A percentile compares a stretch with the other conserved stretches of the same genome.
These are phyloP conservation scores for Chaetothyriales sp. DNA, from an alignment of 2,329 filamentous ascomycete species.

Conservation along the genomic window DNA sequence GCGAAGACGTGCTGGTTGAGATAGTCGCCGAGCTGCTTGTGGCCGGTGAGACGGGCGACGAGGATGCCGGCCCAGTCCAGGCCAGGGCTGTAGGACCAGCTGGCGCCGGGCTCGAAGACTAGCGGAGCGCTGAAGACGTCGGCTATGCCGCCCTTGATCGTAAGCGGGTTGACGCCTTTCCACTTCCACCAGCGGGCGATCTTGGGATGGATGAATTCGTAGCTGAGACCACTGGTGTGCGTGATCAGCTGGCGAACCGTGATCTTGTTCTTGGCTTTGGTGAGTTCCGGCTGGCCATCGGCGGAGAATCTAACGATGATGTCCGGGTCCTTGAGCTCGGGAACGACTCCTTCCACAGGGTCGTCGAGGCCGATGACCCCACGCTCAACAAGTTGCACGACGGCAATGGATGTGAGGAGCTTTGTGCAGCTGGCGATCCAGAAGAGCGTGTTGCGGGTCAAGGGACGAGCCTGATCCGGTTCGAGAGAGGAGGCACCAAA, in stretches of 20 bases:
- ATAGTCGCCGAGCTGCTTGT: constrained; percentile 27
- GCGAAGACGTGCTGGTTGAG: constrained; percentile 32
- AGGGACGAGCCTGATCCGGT: constrained; percentile 5
- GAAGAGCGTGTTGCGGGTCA: constrained; percentile 12
- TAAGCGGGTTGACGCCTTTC: not conserved
- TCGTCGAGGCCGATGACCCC: constrained; percentile 33
- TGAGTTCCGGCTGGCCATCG: constrained; percentile 19
- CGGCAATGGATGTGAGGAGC: constrained; percentile 37
- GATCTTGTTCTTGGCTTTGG: constrained; percentile 14
- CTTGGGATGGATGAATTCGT: constrained; percentile 9
- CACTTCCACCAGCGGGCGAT: constrained; percentile 9
- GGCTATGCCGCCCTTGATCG: constrained; percentile 1
- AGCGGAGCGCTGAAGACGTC: not conserved
- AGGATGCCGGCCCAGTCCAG: constrained; percentile 41
- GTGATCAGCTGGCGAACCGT: constrained; percentile 13
- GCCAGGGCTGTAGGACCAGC: constrained; percentile 37
- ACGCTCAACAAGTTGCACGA: constrained; percentile 41
- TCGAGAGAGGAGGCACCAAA: constrained; percentile 5
- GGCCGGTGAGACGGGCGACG: constrained; percentile 33
- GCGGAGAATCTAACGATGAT: constrained; percentile 32
- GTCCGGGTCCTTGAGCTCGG: constrained; percentile 34
- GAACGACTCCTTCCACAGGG: constrained; percentile 32
- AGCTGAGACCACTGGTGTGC: constrained; percentile 11
- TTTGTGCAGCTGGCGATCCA: constrained; percentile 24
- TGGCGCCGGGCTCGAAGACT: constrained; percentile 26